Evolutionary conservation across 1,284 basidiomycete genomes (phyloP).

Genomic region (Clitocybe nebularis): DNA sequence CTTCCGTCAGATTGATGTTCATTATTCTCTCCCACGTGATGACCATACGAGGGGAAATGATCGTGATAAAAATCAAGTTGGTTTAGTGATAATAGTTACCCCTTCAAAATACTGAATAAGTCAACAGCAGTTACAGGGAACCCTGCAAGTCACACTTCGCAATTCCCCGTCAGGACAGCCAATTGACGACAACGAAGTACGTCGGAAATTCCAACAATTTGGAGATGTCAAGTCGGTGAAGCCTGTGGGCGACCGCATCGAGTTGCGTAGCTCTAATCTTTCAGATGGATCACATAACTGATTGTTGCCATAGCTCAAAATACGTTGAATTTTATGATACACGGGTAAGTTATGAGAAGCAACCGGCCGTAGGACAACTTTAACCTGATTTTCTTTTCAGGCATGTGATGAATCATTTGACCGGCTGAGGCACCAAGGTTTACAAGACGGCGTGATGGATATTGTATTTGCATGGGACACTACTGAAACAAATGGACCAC

Average conservation of each 20-base stretch:
- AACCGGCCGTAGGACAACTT: too few species aligned
- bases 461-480: constrained; percentile 86
- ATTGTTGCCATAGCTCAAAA: constrained; percentile 54
- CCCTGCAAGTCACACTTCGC: constrained; percentile 74
- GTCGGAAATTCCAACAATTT: constrained; percentile 79
- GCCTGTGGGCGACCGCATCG: constrained; percentile 59
- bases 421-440: constrained; percentile 68
- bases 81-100: constrained; percentile 16
- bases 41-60: constrained; percentile 76
- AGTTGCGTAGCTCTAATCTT: constrained; percentile 40
- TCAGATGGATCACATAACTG: constrained; percentile 2
- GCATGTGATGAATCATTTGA: constrained; percentile 80
- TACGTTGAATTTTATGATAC: constrained; percentile 89
- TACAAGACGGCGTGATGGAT: constrained; percentile 86
- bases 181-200: constrained; percentile 82
- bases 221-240: constrained; percentile 87
- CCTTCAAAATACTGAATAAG: constrained; percentile 6
- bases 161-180: constrained; percentile 62
- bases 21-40: constrained; percentile 92
- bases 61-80: constrained; percentile 84
- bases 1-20: constrained; percentile 83
- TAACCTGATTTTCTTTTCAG: constrained; percentile 30
- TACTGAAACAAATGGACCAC: constrained; percentile 26
- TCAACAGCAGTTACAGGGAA: constrained; percentile 69
- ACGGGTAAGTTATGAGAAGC: constrained; percentile 58